Conservation (phyloP, 768 basidiomycete genomes). For the Serpula lacrymans region DNA sequence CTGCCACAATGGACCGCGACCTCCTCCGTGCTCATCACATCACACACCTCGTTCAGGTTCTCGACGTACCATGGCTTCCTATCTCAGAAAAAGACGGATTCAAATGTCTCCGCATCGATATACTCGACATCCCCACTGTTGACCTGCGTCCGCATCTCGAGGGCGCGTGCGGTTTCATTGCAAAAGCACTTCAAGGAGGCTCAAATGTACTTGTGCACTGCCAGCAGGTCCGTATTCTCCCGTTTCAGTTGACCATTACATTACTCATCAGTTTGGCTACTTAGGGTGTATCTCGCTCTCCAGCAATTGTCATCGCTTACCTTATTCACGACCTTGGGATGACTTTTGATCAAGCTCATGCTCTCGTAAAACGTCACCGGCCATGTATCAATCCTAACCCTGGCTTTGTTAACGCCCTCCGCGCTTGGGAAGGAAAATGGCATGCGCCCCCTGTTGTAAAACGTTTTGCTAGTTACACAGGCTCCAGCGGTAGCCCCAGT, state of each 20-base stretch:
- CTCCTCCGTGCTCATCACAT: constrained; percentile 49
- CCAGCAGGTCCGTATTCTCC: constrained; percentile 58
- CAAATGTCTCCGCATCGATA: constrained; percentile 62
- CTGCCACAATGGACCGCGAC: constrained; percentile 54
- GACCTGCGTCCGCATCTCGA: constrained; percentile 71
- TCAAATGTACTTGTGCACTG: constrained; percentile 75
- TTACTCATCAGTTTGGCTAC: neutral
- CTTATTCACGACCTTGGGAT: constrained; percentile 73
- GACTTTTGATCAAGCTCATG: constrained; percentile 64
- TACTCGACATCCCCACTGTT: constrained; percentile 56
- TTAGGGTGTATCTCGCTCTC: constrained; percentile 76
- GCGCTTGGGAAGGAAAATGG: constrained; percentile 52
- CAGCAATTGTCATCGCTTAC: constrained; percentile 77
- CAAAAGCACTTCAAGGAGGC: constrained; percentile 54
- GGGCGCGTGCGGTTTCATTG: constrained; percentile 64
- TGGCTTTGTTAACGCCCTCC: constrained; percentile 62
- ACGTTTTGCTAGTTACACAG: constrained; percentile 3
- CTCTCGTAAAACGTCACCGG: constrained; percentile 59
- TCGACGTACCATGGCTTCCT: constrained; percentile 65
- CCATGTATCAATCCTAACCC: constrained; percentile 76
- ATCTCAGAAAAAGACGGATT: constrained; percentile 41
- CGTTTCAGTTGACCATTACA: constrained; percentile 5
- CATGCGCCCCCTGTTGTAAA: constrained; percentile 7
- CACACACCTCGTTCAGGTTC: constrained; percentile 61
- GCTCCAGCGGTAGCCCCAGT: too few species aligned